Conservation (phyloP, 805 yeast genomes). For the Yamadazyma paraphyllophila region DNA sequence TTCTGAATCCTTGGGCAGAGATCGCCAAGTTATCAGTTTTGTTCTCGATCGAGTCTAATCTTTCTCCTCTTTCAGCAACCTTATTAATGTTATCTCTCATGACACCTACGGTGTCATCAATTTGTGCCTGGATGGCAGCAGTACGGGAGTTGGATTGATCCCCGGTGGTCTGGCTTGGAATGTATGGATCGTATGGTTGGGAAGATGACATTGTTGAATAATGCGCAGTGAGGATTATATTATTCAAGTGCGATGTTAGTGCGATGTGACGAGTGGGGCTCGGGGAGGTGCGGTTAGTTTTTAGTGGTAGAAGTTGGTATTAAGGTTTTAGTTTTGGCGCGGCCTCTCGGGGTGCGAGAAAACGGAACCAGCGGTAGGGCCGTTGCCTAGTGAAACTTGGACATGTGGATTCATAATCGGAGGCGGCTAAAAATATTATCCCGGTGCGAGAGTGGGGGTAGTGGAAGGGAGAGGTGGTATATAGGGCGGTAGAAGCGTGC, state of each 20-base stretch:
- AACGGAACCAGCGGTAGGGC: not conserved
- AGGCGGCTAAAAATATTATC: not conserved
- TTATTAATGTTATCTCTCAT: constrained; percentile 97
- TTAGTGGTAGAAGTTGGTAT: not conserved
- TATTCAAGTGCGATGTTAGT: not conserved
- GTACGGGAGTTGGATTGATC: constrained; percentile 58
- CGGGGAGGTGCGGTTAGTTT: not conserved
- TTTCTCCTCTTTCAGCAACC: constrained; percentile 92
- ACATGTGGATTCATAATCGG: not conserved
- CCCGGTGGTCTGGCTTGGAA: constrained; percentile 59
- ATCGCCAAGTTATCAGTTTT: constrained; percentile 91
- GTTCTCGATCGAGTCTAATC: constrained; percentile 86
- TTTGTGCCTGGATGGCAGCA: constrained; percentile 85
- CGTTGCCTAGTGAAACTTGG: constrained; percentile 1
- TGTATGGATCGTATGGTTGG: constrained; percentile 83
- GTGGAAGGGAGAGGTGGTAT: not conserved
- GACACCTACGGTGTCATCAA: constrained; percentile 93
- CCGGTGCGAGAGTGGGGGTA: not conserved
- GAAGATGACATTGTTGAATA: constrained; percentile 60
- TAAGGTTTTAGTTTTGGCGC: not conserved
- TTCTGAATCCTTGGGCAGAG: constrained; percentile 89
- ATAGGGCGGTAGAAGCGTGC: no score
- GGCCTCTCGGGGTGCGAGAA: not conserved
- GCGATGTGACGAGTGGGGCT: not conserved
- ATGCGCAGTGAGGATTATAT: not conserved